Evolutionary conservation across 257 asterid genomes (phyloP).

Genomic region (Primulina tabacum): DNA sequence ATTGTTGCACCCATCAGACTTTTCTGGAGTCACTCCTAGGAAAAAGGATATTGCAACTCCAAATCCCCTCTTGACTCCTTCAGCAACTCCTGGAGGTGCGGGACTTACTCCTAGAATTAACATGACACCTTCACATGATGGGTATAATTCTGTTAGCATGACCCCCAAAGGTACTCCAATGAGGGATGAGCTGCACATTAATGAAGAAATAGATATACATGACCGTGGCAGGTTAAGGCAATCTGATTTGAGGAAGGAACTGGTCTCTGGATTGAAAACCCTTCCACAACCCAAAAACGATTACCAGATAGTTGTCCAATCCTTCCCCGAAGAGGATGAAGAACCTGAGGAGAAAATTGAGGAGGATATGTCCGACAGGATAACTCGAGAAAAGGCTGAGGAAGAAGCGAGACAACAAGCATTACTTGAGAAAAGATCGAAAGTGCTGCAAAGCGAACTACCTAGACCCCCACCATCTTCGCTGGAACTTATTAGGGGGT

Average conservation of each 20-base stretch:
- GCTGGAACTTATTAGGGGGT: slow-evolving; percentile 59
- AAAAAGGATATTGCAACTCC: slow-evolving; percentile 88
- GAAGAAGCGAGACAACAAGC: slow-evolving; percentile 89
- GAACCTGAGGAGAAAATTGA: slow-evolving; percentile 95
- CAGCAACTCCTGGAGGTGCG: slow-evolving; percentile 75
- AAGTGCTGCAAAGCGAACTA: slow-evolving; percentile 91
- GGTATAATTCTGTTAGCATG: slow-evolving; percentile 48
- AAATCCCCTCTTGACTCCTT: slow-evolving; percentile 89
- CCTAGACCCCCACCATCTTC: slow-evolving; percentile 96
- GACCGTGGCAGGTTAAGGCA: slow-evolving; percentile 51
- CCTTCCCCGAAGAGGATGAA: slow-evolving; percentile 69
- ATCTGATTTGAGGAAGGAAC: slow-evolving; percentile 55
- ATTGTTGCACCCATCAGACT: slow-evolving; percentile 87
- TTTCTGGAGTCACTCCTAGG: slow-evolving; percentile 99
- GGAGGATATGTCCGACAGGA: slow-evolving; percentile 97
- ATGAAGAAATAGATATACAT: slow-evolving; percentile 71
- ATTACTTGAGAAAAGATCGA: slow-evolving; percentile 81
- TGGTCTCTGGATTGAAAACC: slow-evolving; percentile 55
- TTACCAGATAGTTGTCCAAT: slow-evolving; percentile 76
- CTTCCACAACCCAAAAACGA: slow-evolving; percentile 97
- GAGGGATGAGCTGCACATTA: slow-evolving; percentile 87
- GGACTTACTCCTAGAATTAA: slow-evolving; percentile 83
- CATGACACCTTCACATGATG: slow-evolving; percentile 83
- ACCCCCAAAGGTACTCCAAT: slow-evolving; percentile 93
- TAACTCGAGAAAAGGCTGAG: slow-evolving; percentile 91